Evolutionary conservation across 495 filamentous ascomycete genomes (phyloP), one percentile per base, ranked within the genome.

Genomic region (Penicillium mononematosum): DNA sequence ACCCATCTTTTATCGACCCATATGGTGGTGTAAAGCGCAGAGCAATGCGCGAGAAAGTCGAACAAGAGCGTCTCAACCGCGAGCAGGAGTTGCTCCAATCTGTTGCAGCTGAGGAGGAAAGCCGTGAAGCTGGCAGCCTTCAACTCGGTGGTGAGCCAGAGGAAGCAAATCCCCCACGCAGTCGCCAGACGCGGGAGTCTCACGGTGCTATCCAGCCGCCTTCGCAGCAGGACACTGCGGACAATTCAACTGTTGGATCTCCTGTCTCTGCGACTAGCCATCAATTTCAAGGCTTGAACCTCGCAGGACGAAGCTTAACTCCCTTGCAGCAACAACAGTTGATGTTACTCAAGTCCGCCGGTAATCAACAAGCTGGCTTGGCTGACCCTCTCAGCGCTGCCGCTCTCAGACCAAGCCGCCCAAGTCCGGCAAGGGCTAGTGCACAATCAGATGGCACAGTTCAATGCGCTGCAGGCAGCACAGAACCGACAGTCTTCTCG

Each of bases 101-200:
- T 20, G 69, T 73, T n/a, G 66, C 71, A 1, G 75, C 65, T 14
- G 81, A 83, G 38, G 83, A 85, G 45, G 80, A 82, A 69, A 70
- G 71, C 57, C 83, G 85, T 3, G 90, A 91, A 65, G 90, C 87
- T 67, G 90, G 91, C 11, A 97, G 92, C 66, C 78, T 95, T 34
- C 91, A 93, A 52, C 79, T 97, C 17, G 92, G 92, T 51, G 92
- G 92, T 9, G 92, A 96, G 63, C 92, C 92, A 0, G 92, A 97
- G 63, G 91, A 91, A 61, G 62, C 66, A 9, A 75, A 78, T 43
- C 71, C 71, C 9, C 64, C 73, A 0, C 80, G 81, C 56, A 81
- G 81, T 41, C 80, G 83, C 45, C 73, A 62, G 27, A 74, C 66
- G 32, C 70, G 75, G 36, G 76, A 83, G 55, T 75, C 73, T 24